These are phyloP conservation scores for Persicaria maculosa DNA, from an alignment of 148 eudicot species.

Conservation along the genomic window DNA sequence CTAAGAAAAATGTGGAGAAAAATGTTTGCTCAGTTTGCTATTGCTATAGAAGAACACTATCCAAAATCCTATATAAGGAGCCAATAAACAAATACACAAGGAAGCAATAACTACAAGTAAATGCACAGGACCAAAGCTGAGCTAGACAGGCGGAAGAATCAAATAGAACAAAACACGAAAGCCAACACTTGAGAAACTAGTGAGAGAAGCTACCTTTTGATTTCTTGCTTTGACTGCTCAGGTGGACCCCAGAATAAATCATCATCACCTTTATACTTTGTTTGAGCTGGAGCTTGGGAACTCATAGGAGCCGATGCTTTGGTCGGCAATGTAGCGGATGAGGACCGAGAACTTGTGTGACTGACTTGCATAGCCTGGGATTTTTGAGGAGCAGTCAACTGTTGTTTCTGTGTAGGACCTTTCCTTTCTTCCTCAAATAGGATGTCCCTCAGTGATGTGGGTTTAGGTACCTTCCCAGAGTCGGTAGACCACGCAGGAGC, in stretches of 20 bases:
- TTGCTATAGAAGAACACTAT: neutral
- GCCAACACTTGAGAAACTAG: neutral
- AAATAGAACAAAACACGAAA: neutral
- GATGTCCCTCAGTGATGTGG: constrained; percentile 79
- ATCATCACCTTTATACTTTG: constrained; percentile 69
- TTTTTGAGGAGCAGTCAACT: constrained; percentile 48
- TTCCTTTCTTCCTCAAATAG: constrained; percentile 63
- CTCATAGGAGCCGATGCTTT: constrained; percentile 49
- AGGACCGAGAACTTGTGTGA: constrained; percentile 48
- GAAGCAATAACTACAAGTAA: neutral
- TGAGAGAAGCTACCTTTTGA: constrained; percentile 46
- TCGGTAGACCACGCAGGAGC: constrained; percentile 90
- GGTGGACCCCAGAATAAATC: constrained; percentile 97
- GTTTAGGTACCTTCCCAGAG: constrained; percentile 50
- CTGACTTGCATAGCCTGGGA: constrained; percentile 33
- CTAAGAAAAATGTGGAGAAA: neutral
- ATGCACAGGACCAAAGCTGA: neutral
- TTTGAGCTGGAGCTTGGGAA: constrained; percentile 39
- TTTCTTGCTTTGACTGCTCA: constrained; percentile 69
- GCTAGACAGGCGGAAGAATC: neutral
- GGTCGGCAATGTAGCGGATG: constrained; percentile 39
- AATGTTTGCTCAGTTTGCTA: neutral
- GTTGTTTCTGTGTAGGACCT: constrained; percentile 32
- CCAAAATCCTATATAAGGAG: neutral
- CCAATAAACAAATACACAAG: neutral